Evolutionary conservation across 345 rosid species (phyloP), one percentile per base, ranked within the genome.

Genomic region (Brassica nigra): DNA sequence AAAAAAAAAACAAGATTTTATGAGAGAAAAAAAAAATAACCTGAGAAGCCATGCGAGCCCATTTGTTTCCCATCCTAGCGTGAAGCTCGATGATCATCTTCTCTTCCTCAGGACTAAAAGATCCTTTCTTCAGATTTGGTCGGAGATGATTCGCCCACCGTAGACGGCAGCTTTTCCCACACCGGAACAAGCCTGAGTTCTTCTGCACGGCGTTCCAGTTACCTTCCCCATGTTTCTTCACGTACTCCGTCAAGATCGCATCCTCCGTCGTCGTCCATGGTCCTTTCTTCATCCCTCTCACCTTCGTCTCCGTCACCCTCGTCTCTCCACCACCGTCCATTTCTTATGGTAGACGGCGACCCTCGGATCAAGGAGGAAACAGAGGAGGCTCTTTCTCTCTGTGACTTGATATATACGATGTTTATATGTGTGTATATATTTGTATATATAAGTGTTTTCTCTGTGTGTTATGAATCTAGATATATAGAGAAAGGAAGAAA

Each of bases 41-140:
- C 95, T 90, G 97, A 64, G 97, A 78, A 64, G 98, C 97, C 95
- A 94, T 91, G 72, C 92, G 94, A 86, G 98, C 95, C 98, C 98
- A 93, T 85, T 86, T 94, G 86, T 94, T 94, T 28, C 97, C 97
- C 10, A 86, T 77, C 81, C 85, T 86, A 73, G 94, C 88, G 73
- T 94, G 97, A 58, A 90, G 98, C 20, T 90, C 86, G 78, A 91
- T 84, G 85, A 94, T 90, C 80, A 82, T 77, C 16, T 69, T 80
- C 80, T 94, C 95, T 72, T 93, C 97, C 7, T 89, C 90, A 8
- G 90, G 87, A 34, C 86, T 80, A 81, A 91, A 88, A 3, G 91
- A 82, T 3, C 95, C 94, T 66, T 94, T 94, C 84, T 89, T 91
- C 3, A 94, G 91, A 83, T 91, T 89, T 36, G 95, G 97, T 59